A percentile compares a stretch with the other conserved stretches of the same genome.
Evolutionary conservation across 1,284 basidiomycete species (phyloP).

Genomic region (Trametes pubescens): DNA sequence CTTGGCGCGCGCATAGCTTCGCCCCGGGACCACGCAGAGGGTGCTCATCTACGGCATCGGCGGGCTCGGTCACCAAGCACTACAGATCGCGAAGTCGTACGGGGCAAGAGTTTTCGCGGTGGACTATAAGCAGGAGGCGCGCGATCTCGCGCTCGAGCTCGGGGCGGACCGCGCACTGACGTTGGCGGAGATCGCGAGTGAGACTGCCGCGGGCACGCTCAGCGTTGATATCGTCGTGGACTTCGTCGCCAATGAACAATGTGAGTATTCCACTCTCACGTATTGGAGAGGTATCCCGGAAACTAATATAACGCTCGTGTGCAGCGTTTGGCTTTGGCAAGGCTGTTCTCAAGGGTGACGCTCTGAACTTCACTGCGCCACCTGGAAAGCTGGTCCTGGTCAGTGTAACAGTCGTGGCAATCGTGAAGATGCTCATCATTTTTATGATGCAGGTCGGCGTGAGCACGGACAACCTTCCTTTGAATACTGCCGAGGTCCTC

Average conservation of each 20-base stretch:
- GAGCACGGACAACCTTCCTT: slow-evolving; percentile 12
- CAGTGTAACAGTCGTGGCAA: background rate
- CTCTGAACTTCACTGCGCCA: background rate
- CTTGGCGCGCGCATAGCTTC: slow-evolving; percentile 10
- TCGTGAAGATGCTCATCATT: background rate
- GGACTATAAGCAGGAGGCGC: slow-evolving; percentile 38
- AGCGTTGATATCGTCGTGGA: slow-evolving; percentile 39
- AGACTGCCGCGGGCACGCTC: slow-evolving; percentile 31
- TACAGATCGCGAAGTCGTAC: slow-evolving; percentile 40
- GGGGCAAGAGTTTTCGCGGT: slow-evolving; percentile 39
- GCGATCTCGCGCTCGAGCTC: slow-evolving; percentile 37
- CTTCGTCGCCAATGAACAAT: slow-evolving; percentile 36
- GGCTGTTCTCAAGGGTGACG: slow-evolving; percentile 7
- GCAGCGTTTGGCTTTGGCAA: slow-evolving; percentile 15
- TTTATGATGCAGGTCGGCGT: slow-evolving; percentile 4
- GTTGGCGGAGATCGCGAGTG: slow-evolving; percentile 32
- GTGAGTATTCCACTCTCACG: slow-evolving; percentile 33
- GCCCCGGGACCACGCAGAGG: slow-evolving; percentile 22
- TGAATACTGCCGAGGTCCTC: slow-evolving; percentile 6
- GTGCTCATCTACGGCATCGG: slow-evolving; percentile 44
- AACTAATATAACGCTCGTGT: too few relatives aligned
- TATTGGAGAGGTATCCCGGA: too few relatives aligned
- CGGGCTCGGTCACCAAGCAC: slow-evolving; percentile 42
- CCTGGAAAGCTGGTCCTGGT: slow-evolving; percentile 18
- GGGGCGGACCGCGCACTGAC: slow-evolving; percentile 38